These are phyloP conservation scores for Colletotrichum sp. DNA, from an alignment of 2,329 filamentous ascomycete genomes.

Conservation along the genomic window DNA sequence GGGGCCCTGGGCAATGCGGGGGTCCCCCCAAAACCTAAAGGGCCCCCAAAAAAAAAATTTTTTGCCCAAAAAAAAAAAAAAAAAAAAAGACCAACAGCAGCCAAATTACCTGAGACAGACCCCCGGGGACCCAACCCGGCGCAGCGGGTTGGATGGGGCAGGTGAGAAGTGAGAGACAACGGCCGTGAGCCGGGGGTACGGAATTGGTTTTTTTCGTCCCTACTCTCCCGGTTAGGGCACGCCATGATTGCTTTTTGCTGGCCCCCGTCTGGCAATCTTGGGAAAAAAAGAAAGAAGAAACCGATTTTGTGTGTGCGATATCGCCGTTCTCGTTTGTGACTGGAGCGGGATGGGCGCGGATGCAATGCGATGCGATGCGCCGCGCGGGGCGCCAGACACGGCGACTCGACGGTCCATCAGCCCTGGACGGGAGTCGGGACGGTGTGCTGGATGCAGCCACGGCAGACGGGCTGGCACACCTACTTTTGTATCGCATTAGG, in stretches of 20 bases:
- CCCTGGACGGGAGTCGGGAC: neutral
- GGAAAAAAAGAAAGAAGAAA: neutral
- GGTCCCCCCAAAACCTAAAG: too few relatives aligned
- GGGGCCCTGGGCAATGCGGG: too few relatives aligned
- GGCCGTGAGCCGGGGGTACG: neutral
- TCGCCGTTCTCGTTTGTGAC: conserved; percentile 3
- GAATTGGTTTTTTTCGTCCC: neutral
- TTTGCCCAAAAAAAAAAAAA: too few relatives aligned
- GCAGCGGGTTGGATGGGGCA: conserved; percentile 5
- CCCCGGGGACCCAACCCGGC: neutral
- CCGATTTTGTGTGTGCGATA: neutral
- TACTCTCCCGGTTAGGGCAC: neutral
- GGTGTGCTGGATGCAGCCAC: conserved; percentile 13
- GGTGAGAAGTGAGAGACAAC: neutral
- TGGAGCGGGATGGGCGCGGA: conserved; percentile 14
- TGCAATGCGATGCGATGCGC: conserved; percentile 16
- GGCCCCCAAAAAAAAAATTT: too few relatives aligned
- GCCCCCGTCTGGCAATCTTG: neutral
- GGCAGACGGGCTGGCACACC: neutral
- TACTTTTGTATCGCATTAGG: neutral
- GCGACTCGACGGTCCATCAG: neutral
- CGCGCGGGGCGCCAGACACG: neutral
- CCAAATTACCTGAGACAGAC: neutral
- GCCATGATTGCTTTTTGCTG: neutral
- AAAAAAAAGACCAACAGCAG: neutral